Evolutionary conservation across 2,329 filamentous ascomycete genomes (phyloP).

Genomic region (Dendryphion nanum): DNA sequence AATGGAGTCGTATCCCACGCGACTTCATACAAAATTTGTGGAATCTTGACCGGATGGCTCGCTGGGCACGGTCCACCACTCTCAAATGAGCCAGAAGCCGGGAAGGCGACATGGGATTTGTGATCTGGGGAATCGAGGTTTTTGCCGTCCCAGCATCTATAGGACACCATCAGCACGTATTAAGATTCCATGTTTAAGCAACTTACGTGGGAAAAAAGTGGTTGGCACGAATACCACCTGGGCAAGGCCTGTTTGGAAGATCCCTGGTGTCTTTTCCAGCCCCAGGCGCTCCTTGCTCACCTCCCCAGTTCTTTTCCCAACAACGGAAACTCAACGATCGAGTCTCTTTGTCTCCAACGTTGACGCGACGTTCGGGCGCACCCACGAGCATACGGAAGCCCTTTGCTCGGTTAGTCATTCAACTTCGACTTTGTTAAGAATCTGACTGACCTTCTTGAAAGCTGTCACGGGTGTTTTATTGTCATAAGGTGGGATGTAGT

Average conservation of each 20-base stretch:
- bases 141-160: slow-evolving; percentile 44
- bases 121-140: slow-evolving; percentile 53
- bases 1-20: slow-evolving; percentile 16
- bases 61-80: slow-evolving; percentile 9
- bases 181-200: not conserved
- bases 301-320: slow-evolving; percentile 12
- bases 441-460: slow-evolving; percentile 8
- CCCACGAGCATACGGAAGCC: slow-evolving; percentile 16
- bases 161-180: not conserved
- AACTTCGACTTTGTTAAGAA: slow-evolving; percentile 1
- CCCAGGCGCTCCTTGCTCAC: slow-evolving; percentile 10
- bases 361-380: slow-evolving; percentile 3
- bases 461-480: slow-evolving; percentile 10
- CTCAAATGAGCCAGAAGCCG: slow-evolving; percentile 25
- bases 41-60: slow-evolving; percentile 13
- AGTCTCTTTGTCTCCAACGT: slow-evolving; percentile 8
- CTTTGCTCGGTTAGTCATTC: too few relatives aligned
- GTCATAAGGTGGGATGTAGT: slow-evolving; percentile 13
- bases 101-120: slow-evolving; percentile 47
- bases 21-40: slow-evolving; percentile 15
- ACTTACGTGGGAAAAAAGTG: slow-evolving; percentile 15
- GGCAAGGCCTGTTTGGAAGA: slow-evolving; percentile 10
- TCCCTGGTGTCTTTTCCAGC: slow-evolving; percentile 9
- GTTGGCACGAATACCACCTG: slow-evolving; percentile 14
- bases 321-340: slow-evolving; percentile 12